A percentile compares a stretch with the other conserved stretches of the same genome.
phyloP scores from a whole-genome alignment of 768 basidiomycete species.

The Naganishia vaughanmartiniae region DNA sequence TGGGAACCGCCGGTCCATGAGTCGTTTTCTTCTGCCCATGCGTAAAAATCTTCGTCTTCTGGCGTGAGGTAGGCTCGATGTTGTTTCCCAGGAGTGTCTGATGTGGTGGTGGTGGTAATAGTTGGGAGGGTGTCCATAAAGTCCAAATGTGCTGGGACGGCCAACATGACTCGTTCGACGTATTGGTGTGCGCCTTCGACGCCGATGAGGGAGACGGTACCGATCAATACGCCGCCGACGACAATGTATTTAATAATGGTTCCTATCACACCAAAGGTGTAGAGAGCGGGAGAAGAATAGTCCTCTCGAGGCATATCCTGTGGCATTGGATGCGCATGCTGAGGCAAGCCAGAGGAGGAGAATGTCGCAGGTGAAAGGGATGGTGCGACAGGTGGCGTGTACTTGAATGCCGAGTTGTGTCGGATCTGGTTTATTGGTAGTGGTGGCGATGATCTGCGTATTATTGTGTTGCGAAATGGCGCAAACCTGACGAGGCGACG shows the following conservation, averaged over 20 bases:
- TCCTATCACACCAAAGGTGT: slow-evolving; percentile 42
- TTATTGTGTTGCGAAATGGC: neutral
- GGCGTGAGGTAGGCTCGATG: slow-evolving; percentile 1
- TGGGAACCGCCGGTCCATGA: slow-evolving; percentile 44
- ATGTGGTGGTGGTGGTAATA: neutral
- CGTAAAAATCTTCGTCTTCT: slow-evolving; percentile 30
- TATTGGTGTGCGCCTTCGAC: slow-evolving; percentile 34
- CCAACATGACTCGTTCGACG: slow-evolving; percentile 32
- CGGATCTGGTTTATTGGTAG: neutral
- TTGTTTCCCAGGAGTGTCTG: neutral
- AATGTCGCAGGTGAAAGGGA: slow-evolving; percentile 1
- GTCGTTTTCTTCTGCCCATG: slow-evolving; percentile 43
- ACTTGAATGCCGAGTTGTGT: slow-evolving; percentile 8
- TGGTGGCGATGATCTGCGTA: too few species aligned
- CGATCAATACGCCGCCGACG: slow-evolving; percentile 35
- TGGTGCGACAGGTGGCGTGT: slow-evolving; percentile 10
- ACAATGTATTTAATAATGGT: slow-evolving; percentile 41
- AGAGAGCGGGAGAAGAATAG: slow-evolving; percentile 44
- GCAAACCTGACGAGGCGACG: neutral
- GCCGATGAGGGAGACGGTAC: slow-evolving; percentile 22
- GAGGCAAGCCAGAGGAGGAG: slow-evolving; percentile 16
- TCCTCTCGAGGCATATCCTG: slow-evolving; percentile 44
- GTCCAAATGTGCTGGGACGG: slow-evolving; percentile 34
- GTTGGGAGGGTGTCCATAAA: slow-evolving; percentile 1
- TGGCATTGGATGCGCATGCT: slow-evolving; percentile 34